Base-by-base conservation (phyloP, 2,329 filamentous ascomycete species). In the Colletotrichum musicola region DNA sequence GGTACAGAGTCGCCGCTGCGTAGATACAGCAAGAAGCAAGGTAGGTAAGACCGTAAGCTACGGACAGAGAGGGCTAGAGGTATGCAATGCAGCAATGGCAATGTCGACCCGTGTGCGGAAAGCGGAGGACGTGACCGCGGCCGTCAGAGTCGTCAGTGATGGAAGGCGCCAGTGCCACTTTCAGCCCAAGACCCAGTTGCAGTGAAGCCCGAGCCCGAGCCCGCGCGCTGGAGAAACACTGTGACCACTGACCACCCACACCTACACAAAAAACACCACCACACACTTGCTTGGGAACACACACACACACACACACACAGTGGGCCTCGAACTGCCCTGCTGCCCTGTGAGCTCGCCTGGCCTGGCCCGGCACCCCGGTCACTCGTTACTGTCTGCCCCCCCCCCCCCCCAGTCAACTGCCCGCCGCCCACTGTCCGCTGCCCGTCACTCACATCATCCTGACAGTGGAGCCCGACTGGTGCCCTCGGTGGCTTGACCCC, bases 61-160 rank as follows among this genome's bases (percentile, higher is more conserved):
- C 30, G 30, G 30, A 35, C 10, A 35, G 30, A 35, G 30, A 35
- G 30, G 30, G 30, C 30, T 18, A 60, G 55, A 25, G 30, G 30
- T 10, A 35, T 35, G 35, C 42, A 49, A 60, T 65, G 40, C 40
- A 14, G 40, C 16, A 42, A 14, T 61, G 61, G 66, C 66, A 68
- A 68, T 65, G 62, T 60, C 4, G 22, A 56, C 55, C 62, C 62
- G 65, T 68, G 55, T 65, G 65, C 62, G 65, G 65, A 68, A 56
- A 65, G 61, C 65, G 61, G 54, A 54, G 55, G 42, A 14, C 13
- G 14, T 57, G 53, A 16, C 20, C 30, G 46, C 55, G 22, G 49
- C 38, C 22, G 25, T 25, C 14, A 30, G 49, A 27, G 20, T 51
- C 30, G 30, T 35, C 30, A 35, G 30, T 35, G 30, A 35, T 35